Evolutionary conservation across 148 eudicot species (phyloP).

Genomic region (Nepenthes gracilis): DNA sequence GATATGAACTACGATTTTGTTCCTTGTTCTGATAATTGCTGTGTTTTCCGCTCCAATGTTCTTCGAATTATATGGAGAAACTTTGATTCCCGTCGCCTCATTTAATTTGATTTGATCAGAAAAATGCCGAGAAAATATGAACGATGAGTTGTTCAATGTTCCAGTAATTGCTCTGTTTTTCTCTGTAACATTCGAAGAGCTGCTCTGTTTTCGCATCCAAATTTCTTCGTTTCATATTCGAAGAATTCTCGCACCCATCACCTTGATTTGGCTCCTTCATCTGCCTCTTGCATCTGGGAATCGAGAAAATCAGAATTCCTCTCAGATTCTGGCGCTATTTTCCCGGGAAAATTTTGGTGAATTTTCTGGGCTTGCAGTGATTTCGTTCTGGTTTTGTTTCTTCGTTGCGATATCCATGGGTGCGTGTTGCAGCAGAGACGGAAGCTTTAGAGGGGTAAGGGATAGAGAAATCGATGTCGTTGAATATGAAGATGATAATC

Average conservation of each 20-base stretch:
- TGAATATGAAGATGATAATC: constrained; percentile 3
- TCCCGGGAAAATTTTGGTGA: not conserved
- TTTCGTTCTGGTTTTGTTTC: not conserved
- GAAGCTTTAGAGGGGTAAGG: constrained; percentile 9
- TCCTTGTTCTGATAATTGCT: no score
- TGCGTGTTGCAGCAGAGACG: constrained; percentile 63
- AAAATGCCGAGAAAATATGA: not conserved
- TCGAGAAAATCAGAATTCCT: no score
- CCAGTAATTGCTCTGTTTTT: not conserved
- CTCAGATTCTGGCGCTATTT: not conserved
- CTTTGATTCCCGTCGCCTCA: no score
- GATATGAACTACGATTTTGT: no score
- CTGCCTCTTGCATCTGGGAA: no score
- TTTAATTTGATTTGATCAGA: no score
- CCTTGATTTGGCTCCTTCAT: not conserved
- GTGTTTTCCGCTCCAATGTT: no score
- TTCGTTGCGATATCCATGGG: constrained; percentile 34
- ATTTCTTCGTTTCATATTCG: no score
- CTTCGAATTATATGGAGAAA: not conserved
- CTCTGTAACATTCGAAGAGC: not conserved
- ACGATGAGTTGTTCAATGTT: not conserved
- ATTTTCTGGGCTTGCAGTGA: not conserved
- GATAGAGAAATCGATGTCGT: constrained; percentile 12
- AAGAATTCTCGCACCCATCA: not conserved
- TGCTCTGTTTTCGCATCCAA: not conserved